Percentiles rank a stretch among this genome's conserved stretches.
Conservation (phyloP, 371 early-diverging fungal species). For the Phascolomyces articulosus region DNA sequence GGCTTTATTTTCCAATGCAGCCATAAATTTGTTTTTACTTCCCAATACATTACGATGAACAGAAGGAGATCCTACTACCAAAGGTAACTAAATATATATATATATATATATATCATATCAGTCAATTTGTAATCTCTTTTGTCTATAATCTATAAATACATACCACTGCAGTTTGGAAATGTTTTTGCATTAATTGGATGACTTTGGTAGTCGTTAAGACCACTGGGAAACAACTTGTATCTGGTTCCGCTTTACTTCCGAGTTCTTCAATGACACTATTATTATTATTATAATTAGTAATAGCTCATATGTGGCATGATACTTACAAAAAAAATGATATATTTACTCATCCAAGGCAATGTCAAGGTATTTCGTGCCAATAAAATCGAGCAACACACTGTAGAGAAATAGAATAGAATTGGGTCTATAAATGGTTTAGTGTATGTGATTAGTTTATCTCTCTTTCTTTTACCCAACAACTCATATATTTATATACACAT, state of each 20-base stretch:
- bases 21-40: constrained; percentile 86
- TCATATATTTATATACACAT: constrained; percentile 20
- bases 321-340: too few species aligned
- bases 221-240: constrained; percentile 69
- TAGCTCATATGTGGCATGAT: too few species aligned
- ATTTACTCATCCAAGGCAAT: constrained; percentile 82
- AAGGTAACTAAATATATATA: constrained; percentile 25
- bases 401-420: constrained; percentile 59
- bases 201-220: constrained; percentile 74
- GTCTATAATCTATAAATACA: neutral
- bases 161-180: constrained; percentile 87
- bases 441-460: neutral
- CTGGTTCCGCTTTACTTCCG: constrained; percentile 72
- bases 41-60: constrained; percentile 84
- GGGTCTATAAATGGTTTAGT: constrained; percentile 20
- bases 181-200: constrained; percentile 85
- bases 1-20: constrained; percentile 74
- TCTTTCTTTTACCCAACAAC: neutral
- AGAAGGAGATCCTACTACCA: constrained; percentile 76
- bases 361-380: constrained; percentile 82
- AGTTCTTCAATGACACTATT: constrained; percentile 80
- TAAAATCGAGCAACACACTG: constrained; percentile 69
- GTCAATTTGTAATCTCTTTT: neutral
- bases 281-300: neutral
- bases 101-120: neutral